A percentile compares a stretch with the other conserved stretches of the same genome.
These are phyloP conservation scores for Fragaria vesca DNA, from an alignment of 306 rosid genomes.

Conservation along the genomic window DNA sequence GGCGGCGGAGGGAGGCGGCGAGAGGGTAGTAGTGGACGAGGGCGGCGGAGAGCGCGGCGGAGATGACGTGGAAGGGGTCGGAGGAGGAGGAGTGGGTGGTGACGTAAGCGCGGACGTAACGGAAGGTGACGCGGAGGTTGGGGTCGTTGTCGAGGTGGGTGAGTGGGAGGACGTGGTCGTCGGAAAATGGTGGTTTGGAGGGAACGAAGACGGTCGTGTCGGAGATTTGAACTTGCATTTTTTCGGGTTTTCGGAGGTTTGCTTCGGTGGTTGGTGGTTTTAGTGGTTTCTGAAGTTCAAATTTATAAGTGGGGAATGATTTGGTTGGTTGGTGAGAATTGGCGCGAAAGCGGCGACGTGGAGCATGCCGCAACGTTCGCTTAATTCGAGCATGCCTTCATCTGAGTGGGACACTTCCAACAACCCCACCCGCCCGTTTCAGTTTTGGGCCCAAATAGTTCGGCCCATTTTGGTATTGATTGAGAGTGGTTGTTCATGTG, in stretches of 20 bases:
- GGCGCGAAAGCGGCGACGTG: constrained; percentile 35
- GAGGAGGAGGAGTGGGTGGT: constrained; percentile 13
- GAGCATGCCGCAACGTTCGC: constrained; percentile 26
- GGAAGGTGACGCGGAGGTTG: constrained; percentile 68
- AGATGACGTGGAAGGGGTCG: constrained; percentile 49
- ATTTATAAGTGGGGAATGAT: neutral
- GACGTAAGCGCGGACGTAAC: constrained; percentile 80
- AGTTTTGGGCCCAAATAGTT: neutral
- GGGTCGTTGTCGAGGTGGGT: constrained; percentile 77
- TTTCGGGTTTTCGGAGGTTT: neutral
- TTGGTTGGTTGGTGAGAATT: neutral
- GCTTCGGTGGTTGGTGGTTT: neutral
- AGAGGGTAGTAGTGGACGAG: constrained; percentile 71
- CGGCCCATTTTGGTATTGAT: neutral
- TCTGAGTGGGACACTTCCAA: neutral
- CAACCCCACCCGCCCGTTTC: neutral
- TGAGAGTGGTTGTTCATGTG: no score
- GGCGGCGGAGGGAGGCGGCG: constrained; percentile 56
- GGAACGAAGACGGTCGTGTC: constrained; percentile 46
- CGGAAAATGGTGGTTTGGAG: constrained; percentile 43
- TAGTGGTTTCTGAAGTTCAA: neutral
- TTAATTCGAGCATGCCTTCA: neutral
- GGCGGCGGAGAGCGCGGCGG: constrained; percentile 59
- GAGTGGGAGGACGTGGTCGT: constrained; percentile 61
- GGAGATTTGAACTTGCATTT: constrained; percentile 34